Evolutionary conservation across 345 rosid genomes (phyloP).

Genomic region (Citrus cavaleriei): DNA sequence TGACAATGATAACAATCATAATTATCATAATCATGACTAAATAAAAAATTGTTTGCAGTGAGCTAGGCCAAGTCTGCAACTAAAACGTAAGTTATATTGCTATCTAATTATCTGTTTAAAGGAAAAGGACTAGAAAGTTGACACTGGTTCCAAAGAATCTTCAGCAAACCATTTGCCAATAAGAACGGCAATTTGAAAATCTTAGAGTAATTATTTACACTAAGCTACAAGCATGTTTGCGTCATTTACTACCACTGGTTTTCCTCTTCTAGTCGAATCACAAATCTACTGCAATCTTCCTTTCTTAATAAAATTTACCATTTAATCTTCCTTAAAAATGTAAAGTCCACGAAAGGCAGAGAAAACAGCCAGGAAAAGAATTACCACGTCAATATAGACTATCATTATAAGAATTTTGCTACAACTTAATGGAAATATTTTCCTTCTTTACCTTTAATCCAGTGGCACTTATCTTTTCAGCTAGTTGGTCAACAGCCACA

Average conservation of each 20-base stretch:
- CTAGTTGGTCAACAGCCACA: conserved; percentile 98
- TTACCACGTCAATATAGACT: not conserved
- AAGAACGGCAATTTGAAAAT: not conserved
- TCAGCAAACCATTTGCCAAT: not conserved
- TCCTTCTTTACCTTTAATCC: conserved; percentile 72
- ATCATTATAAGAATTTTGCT: not conserved
- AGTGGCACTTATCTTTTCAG: conserved; percentile 99
- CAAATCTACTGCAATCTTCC: not conserved
- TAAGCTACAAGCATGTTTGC: not conserved
- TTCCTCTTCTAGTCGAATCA: no score
- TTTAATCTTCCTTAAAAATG: not conserved
- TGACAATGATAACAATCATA: not conserved
- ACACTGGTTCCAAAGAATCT: not conserved
- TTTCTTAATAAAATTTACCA: not conserved
- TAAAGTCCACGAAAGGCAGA: not conserved
- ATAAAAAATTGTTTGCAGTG: not conserved
- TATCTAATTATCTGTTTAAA: not conserved
- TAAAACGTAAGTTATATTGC: not conserved
- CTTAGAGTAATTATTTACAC: not conserved
- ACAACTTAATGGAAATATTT: not conserved
- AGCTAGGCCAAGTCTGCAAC: no score
- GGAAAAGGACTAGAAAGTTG: not conserved
- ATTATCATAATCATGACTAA: not conserved
- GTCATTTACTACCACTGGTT: not conserved
- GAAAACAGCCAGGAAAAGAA: not conserved